A percentile compares a stretch with the other conserved stretches of the same genome.
Conservation (phyloP, 345 rosid genomes). For the Sonneratia caseolaris region DNA sequence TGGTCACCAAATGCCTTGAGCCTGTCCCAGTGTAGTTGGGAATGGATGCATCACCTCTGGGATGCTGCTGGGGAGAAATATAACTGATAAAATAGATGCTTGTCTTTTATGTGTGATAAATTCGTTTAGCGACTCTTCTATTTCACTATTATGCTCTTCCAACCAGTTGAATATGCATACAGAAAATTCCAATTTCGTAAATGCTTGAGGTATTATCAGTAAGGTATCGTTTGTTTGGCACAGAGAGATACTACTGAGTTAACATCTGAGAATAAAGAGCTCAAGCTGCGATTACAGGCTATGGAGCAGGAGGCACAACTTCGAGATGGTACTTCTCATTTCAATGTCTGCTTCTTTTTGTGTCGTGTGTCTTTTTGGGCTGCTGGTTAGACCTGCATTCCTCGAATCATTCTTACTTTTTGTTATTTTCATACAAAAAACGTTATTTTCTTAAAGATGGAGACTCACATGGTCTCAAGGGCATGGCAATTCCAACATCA, state of each 20-base stretch:
- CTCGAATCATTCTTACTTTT: neutral
- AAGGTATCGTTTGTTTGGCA: conserved; percentile 6
- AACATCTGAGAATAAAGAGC: conserved; percentile 59
- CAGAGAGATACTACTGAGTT: conserved; percentile 65
- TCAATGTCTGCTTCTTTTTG: neutral
- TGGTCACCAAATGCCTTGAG: neutral
- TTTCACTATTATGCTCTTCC: neutral
- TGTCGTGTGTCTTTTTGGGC: neutral
- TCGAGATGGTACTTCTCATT: conserved; percentile 42
- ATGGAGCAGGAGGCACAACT: conserved; percentile 72
- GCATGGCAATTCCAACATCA: neutral
- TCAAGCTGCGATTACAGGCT: conserved; percentile 61
- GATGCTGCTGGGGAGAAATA: neutral
- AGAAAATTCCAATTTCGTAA: neutral
- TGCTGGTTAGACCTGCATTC: neutral
- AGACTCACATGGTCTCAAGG: neutral
- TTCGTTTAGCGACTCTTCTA: neutral
- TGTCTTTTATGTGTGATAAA: neutral
- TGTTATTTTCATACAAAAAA: neutral
- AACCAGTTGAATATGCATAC: neutral
- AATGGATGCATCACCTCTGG: neutral
- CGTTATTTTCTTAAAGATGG: neutral
- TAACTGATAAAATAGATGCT: neutral
- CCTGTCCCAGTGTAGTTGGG: neutral
- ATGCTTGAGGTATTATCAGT: neutral